A percentile compares a stretch with the other conserved stretches of the same genome.
phyloP scores from a whole-genome alignment of 2,329 filamentous ascomycete species.

The Aspergillus latus region DNA sequence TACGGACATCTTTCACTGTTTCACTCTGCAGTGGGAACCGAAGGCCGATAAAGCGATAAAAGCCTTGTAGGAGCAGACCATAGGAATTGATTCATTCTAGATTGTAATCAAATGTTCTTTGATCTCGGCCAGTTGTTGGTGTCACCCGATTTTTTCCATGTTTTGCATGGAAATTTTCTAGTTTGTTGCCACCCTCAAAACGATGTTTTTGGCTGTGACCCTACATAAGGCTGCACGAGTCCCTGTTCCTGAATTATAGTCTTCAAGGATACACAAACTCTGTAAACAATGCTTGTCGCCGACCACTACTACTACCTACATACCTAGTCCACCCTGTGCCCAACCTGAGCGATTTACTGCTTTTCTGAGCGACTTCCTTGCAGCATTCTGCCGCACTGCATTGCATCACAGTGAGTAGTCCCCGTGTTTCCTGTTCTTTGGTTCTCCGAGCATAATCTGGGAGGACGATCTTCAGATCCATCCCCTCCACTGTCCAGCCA shows the following conservation, averaged over 20 bases:
- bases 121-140: neutral
- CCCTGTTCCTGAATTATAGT: constrained; percentile 13
- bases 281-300: neutral
- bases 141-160: neutral
- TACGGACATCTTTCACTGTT: neutral
- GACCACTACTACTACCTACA: neutral
- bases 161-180: neutral
- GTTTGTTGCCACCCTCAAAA: constrained; percentile 5
- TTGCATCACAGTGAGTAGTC: constrained; percentile 5
- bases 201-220: constrained; percentile 5
- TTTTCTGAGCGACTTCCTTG: neutral
- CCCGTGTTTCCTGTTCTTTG: neutral
- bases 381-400: neutral
- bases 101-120: neutral
- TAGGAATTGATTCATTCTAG: constrained; percentile 1
- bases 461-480: neutral
- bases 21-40: neutral
- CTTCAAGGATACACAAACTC: neutral
- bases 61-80: constrained; percentile 4
- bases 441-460: neutral
- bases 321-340: neutral
- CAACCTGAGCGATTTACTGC: constrained; percentile 1
- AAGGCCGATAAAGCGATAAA: neutral
- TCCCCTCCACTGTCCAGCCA: neutral
- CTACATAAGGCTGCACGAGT: constrained; percentile 12